phyloP scores from a whole-genome alignment of 2,329 filamentous ascomycete species.

The Fusarium veterinarium region DNA sequence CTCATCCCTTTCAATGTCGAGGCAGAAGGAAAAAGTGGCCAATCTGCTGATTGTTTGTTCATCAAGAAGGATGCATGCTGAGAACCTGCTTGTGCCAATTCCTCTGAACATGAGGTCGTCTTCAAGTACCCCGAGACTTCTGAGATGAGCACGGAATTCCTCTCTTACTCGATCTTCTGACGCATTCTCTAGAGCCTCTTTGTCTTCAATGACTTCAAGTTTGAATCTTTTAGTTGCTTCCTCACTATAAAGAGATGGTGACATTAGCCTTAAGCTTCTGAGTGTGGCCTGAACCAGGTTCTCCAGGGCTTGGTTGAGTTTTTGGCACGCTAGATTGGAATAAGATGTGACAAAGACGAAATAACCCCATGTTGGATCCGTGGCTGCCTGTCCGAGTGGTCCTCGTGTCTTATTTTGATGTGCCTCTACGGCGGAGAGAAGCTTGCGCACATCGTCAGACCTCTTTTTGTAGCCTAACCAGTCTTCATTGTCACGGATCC shows the following conservation, averaged over 20 bases:
- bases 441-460: conserved; percentile 18
- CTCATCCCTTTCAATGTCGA: conserved; percentile 9
- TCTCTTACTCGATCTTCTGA: conserved; percentile 32
- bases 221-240: conserved; percentile 28
- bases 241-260: conserved; percentile 18
- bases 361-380: conserved; percentile 31
- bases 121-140: conserved; percentile 8
- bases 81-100: conserved; percentile 6
- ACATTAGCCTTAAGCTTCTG: neutral
- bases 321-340: neutral
- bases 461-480: conserved; percentile 13
- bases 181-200: conserved; percentile 14
- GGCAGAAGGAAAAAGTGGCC: neutral
- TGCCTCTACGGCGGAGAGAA: conserved; percentile 11
- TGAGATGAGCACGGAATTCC: conserved; percentile 27
- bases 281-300: conserved; percentile 2
- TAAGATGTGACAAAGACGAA: conserved; percentile 30
- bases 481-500: conserved; percentile 13
- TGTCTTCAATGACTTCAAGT: conserved; percentile 13
- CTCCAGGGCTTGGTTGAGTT: conserved; percentile 7
- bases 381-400: neutral
- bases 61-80: conserved; percentile 16
- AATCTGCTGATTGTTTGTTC: conserved; percentile 1
- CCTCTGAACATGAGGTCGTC: conserved; percentile 21
- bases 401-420: conserved; percentile 2